Evolutionary conservation across 129 eudicot genomes (phyloP).

Genomic region (Centrapalus pauciflorus): DNA sequence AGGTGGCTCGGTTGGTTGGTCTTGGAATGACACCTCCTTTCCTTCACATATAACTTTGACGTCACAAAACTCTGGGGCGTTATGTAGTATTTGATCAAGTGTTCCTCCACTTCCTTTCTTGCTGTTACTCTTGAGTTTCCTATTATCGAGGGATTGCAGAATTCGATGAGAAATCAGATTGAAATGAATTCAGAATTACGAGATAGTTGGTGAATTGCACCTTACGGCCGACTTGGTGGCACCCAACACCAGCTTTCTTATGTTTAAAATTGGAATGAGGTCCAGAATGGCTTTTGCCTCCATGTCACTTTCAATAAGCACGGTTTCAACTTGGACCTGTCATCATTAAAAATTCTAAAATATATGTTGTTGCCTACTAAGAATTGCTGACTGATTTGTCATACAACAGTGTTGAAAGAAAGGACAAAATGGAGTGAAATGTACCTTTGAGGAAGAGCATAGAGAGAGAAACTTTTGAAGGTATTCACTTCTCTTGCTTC

Average conservation of each 20-base stretch:
- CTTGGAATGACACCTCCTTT: conserved; percentile 43
- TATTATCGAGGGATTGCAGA: neutral
- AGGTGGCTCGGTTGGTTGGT: conserved; percentile 6
- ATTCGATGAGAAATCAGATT: neutral
- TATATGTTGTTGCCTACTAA: neutral
- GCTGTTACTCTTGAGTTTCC: conserved; percentile 51
- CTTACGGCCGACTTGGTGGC: conserved; percentile 57
- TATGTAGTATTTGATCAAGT: conserved; percentile 49
- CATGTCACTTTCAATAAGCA: conserved; percentile 80
- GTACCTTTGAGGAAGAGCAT: conserved; percentile 62
- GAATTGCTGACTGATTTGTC: neutral
- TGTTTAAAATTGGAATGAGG: conserved; percentile 81
- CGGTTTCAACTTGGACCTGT: conserved; percentile 82
- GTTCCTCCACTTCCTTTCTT: conserved; percentile 51
- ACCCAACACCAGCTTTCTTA: conserved; percentile 57
- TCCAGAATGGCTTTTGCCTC: conserved; percentile 78
- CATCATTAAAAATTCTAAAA: neutral
- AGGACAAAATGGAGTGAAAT: neutral
- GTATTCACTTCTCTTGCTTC: conserved; percentile 54
- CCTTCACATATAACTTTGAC: conserved; percentile 76
- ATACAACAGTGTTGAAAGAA: neutral
- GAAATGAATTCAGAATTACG: neutral
- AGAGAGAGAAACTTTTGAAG: conserved; percentile 54
- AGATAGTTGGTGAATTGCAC: neutral
- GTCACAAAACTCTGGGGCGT: conserved; percentile 57